phyloP scores from a whole-genome alignment of 768 basidiomycete species.

The Ephemerocybe angulata region DNA sequence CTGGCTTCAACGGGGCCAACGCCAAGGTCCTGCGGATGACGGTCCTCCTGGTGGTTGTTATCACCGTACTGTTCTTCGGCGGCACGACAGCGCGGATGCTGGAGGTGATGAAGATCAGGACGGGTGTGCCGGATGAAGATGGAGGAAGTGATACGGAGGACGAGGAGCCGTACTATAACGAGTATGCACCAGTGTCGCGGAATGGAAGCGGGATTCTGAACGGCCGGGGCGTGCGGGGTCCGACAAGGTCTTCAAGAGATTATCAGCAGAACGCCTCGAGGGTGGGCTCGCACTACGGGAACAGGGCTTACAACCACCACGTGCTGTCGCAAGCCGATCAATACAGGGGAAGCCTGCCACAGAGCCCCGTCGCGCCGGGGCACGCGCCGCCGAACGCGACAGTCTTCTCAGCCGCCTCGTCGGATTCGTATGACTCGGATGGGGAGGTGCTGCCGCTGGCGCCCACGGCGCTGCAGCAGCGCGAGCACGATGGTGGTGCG shows the following conservation, averaged over 20 bases:
- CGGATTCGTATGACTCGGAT: constrained; percentile 77
- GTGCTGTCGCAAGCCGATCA: constrained; percentile 9
- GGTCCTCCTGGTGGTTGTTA: constrained; percentile 91
- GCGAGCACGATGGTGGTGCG: constrained; percentile 22
- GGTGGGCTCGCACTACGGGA: constrained; percentile 55
- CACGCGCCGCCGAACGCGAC: constrained; percentile 18
- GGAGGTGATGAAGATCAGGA: constrained; percentile 92
- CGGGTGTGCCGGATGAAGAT: constrained; percentile 91
- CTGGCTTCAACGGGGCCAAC: constrained; percentile 92
- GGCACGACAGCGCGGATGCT: constrained; percentile 98
- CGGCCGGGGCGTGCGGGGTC: constrained; percentile 28
- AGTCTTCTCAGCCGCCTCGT: constrained; percentile 68
- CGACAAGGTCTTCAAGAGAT: constrained; percentile 37
- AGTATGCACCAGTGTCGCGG: constrained; percentile 16
- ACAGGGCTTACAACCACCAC: constrained; percentile 63
- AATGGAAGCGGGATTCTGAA: constrained; percentile 20
- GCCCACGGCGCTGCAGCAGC: constrained; percentile 36
- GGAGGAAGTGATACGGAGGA: constrained; percentile 55
- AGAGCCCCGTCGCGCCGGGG: constrained; percentile 17
- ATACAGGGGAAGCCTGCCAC: constrained; percentile 15
- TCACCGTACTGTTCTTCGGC: constrained; percentile 92
- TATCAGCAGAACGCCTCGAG: constrained; percentile 44
- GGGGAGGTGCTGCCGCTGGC: constrained; percentile 77
- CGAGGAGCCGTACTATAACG: constrained; percentile 32
- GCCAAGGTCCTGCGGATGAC: constrained; percentile 89